Evolutionary conservation across 1,139 yeast species (phyloP).

Genomic region (Hyphopichia pseudoburtonii): DNA sequence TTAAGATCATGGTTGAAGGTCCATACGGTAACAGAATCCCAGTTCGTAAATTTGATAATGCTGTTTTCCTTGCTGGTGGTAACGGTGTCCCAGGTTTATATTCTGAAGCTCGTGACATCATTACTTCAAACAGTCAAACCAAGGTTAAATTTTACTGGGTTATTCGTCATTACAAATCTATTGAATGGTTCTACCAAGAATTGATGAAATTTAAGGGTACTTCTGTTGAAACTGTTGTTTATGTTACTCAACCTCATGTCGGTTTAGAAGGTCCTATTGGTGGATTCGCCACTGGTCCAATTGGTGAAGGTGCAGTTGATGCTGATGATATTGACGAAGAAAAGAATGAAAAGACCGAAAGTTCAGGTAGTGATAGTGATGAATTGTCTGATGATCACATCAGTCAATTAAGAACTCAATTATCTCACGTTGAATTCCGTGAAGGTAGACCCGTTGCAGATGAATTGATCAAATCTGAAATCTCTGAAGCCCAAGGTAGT

Average conservation of each 20-base stretch:
- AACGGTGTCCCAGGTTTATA: constrained; percentile 66
- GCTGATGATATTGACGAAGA: constrained; percentile 17
- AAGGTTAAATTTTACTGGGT: constrained; percentile 34
- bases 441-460: constrained; percentile 45
- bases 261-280: constrained; percentile 13
- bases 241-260: constrained; percentile 34
- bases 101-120: constrained; percentile 30
- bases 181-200: constrained; percentile 55
- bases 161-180: constrained; percentile 38
- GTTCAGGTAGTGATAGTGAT: constrained; percentile 8
- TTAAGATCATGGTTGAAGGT: constrained; percentile 39
- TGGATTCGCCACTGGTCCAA: constrained; percentile 5
- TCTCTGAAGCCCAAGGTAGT: constrained; percentile 29
- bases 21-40: constrained; percentile 40
- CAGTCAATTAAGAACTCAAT: constrained; percentile 16
- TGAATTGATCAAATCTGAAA: constrained; percentile 31
- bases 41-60: constrained; percentile 50
- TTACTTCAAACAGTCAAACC: constrained; percentile 12
- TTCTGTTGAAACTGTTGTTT: constrained; percentile 29
- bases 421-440: constrained; percentile 28
- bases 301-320: constrained; percentile 3
- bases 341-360: constrained; percentile 12
- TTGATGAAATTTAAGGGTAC: constrained; percentile 24
- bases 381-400: constrained; percentile 17
- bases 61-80: constrained; percentile 63